phyloP scores from a whole-genome alignment of 73 alveolate species.

The Stentor roeselii region DNA sequence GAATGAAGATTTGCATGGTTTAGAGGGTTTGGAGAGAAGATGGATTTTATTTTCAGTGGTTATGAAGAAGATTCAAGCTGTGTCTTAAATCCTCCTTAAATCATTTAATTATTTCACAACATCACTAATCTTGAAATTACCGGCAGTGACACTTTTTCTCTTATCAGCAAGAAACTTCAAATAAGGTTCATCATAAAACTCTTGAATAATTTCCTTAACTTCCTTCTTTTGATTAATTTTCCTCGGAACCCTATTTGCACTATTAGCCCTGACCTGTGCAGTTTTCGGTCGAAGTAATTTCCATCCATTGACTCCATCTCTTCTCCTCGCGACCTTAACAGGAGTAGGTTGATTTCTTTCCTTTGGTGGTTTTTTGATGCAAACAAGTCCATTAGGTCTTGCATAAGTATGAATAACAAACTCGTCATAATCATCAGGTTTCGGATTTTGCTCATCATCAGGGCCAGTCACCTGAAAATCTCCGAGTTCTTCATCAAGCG shows the following conservation, averaged over 20 bases:
- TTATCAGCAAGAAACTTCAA: not conserved
- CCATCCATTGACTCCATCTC: slow-evolving; percentile 2
- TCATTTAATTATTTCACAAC: no score
- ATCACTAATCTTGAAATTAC: no score
- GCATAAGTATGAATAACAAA: slow-evolving; percentile 25
- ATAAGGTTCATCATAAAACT: slow-evolving; percentile 21
- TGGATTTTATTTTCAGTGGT: no score
- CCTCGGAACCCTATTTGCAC: not conserved
- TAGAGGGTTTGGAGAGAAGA: no score
- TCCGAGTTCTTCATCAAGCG: not conserved
- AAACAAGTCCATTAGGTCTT: not conserved
- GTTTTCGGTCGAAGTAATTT: not conserved
- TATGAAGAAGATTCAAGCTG: no score
- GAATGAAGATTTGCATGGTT: no score
- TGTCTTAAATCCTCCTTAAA: no score
- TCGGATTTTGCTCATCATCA: not conserved
- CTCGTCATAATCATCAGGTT: slow-evolving; percentile 17
- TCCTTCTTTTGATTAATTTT: not conserved
- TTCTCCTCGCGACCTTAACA: not conserved
- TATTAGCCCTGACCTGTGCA: not conserved
- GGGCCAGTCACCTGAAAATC: not conserved
- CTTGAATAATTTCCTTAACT: not conserved
- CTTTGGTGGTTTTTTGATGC: not conserved
- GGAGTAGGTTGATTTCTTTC: no score
- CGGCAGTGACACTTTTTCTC: not conserved